Evolutionary conservation across 495 filamentous ascomycete genomes (phyloP).

Genomic region (Schizothecium vesticola): DNA sequence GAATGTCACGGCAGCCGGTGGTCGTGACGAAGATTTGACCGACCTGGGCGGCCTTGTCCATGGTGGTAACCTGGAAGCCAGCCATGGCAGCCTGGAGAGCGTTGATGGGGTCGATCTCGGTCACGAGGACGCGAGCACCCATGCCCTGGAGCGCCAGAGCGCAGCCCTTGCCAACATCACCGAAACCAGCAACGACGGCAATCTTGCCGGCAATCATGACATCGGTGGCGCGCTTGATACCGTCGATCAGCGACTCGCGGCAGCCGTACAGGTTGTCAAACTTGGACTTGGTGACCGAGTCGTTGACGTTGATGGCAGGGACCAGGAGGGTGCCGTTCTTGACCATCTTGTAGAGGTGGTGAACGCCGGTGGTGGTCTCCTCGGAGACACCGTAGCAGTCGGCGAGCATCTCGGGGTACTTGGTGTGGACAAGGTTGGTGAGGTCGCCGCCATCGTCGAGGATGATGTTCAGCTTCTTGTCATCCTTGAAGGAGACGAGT

Average conservation of each 20-base stretch:
- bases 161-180: conserved; percentile 99
- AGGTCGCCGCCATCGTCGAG: conserved; percentile 98
- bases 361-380: conserved; percentile 99
- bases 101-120: conserved; percentile 99
- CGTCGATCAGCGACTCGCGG: conserved; percentile 96
- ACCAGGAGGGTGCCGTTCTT: conserved; percentile 87
- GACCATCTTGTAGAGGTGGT: conserved; percentile 98
- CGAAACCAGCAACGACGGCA: conserved; percentile 93
- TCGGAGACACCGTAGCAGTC: conserved; percentile 97
- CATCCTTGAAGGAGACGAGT: conserved; percentile 91
- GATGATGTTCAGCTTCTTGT: conserved; percentile 94
- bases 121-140: conserved; percentile 95
- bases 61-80: conserved; percentile 92
- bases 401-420: conserved; percentile 96
- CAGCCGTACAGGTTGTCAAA: conserved; percentile 99
- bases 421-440: conserved; percentile 91
- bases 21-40: conserved; percentile 99
- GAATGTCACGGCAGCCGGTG: conserved; percentile 97
- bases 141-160: conserved; percentile 91
- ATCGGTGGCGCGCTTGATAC: conserved; percentile 99
- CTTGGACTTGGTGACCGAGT: conserved; percentile 99
- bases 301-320: conserved; percentile 98
- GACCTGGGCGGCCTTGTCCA: conserved; percentile 83
- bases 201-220: conserved; percentile 99
- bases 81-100: conserved; percentile 97